phyloP scores from a whole-genome alignment of 352 stramenopile genomes.

The Phytophthora cactorum region DNA sequence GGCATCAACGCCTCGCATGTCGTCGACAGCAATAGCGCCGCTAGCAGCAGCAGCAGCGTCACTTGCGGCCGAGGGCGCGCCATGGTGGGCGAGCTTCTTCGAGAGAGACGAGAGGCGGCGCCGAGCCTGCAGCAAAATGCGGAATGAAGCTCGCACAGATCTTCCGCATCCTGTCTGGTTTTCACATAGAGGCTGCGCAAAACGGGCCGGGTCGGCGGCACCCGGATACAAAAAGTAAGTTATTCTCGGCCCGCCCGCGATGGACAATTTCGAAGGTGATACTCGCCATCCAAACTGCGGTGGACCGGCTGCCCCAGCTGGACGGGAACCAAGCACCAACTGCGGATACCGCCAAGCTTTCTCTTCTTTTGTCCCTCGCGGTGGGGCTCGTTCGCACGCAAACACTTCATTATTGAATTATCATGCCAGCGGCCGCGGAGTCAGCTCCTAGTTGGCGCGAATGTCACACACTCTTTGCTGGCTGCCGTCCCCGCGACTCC shows the following conservation, averaged over 20 bases:
- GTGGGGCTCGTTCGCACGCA: neutral
- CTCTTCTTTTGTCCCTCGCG: constrained; percentile 29
- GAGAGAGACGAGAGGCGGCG: constrained; percentile 14
- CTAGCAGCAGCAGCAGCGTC: constrained; percentile 23
- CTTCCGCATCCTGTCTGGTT: constrained; percentile 32
- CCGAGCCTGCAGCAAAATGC: constrained; percentile 41
- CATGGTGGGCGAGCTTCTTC: constrained; percentile 23
- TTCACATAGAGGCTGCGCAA: constrained; percentile 19
- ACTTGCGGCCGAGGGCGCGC: constrained; percentile 18
- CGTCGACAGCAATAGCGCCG: constrained; percentile 20
- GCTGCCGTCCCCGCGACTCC: constrained; percentile 6
- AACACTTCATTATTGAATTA: constrained; percentile 17
- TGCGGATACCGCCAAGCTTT: constrained; percentile 16
- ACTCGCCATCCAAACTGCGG: neutral
- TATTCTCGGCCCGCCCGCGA: neutral
- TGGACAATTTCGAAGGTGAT: constrained; percentile 40
- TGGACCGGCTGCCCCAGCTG: constrained; percentile 1
- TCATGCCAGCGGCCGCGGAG: neutral
- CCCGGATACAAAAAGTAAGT: constrained; percentile 11
- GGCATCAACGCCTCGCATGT: constrained; percentile 29
- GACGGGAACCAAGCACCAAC: constrained; percentile 27
- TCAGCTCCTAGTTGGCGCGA: constrained; percentile 1
- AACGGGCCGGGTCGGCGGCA: constrained; percentile 15
- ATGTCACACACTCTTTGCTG: constrained; percentile 34
- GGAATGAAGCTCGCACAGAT: constrained; percentile 46